phyloP scores from a whole-genome alignment of 192 early-diverging fungal genomes.

The Rhizophagus prolifer region DNA sequence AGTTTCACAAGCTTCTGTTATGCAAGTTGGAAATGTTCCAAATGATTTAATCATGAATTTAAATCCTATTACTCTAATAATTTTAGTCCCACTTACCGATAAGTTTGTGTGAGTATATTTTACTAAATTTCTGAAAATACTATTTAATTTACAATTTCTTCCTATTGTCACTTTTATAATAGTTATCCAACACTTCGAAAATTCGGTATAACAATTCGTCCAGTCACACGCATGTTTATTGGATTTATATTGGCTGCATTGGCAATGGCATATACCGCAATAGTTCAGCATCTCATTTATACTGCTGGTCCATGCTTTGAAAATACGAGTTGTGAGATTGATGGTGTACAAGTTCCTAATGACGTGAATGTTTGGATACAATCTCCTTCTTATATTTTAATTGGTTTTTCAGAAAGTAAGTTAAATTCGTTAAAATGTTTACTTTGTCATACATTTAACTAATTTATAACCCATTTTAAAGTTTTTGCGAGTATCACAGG shows the following conservation, averaged over 20 bases:
- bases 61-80: slow-evolving; percentile 65
- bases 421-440: background rate
- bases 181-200: slow-evolving; percentile 61
- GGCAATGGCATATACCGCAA: slow-evolving; percentile 61
- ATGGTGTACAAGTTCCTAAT: slow-evolving; percentile 42
- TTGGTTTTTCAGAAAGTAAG: slow-evolving; percentile 59
- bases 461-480: background rate
- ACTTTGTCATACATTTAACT: background rate
- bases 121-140: background rate
- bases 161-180: background rate
- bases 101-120: background rate
- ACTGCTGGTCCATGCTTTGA: slow-evolving; percentile 52
- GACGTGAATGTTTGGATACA: slow-evolving; percentile 58
- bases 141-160: background rate
- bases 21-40: slow-evolving; percentile 55
- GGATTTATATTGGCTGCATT: slow-evolving; percentile 62
- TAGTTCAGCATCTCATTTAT: slow-evolving; percentile 66
- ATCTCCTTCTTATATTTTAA: slow-evolving; percentile 60
- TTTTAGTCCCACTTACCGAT: slow-evolving; percentile 72
- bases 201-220: slow-evolving; percentile 51
- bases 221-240: slow-evolving; percentile 63
- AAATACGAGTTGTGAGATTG: slow-evolving; percentile 30
- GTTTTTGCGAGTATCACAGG: too few relatives aligned
- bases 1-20: slow-evolving; percentile 58
- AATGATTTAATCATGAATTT: slow-evolving; percentile 71